Conservation (phyloP, 2,329 filamentous ascomycete species). For the Aspergillus tamarii region DNA sequence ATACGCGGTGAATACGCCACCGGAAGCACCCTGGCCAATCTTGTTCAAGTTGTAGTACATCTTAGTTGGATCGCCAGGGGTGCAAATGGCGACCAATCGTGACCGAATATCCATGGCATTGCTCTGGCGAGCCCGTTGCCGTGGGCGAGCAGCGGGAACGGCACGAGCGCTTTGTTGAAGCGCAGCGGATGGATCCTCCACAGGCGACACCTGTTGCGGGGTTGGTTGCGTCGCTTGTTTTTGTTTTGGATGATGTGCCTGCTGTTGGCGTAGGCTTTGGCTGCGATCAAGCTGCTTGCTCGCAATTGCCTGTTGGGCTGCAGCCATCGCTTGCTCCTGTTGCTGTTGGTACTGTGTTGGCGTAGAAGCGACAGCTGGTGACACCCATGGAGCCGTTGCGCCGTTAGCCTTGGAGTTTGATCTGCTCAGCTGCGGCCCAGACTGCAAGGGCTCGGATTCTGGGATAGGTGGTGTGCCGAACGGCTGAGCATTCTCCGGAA, state of each 20-base stretch:
- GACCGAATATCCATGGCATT: constrained; percentile 80
- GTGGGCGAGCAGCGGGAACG: constrained; percentile 66
- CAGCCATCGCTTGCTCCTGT: constrained; percentile 80
- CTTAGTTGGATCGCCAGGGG: constrained; percentile 82
- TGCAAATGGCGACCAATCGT: constrained; percentile 86
- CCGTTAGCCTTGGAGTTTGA: constrained; percentile 69
- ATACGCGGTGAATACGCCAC: constrained; percentile 91
- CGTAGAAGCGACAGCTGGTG: constrained; percentile 39
- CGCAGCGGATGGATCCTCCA: constrained; percentile 39
- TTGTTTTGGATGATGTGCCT: constrained; percentile 59
- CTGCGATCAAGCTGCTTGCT: constrained; percentile 70
- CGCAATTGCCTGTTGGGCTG: constrained; percentile 76
- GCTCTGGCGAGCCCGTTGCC: constrained; percentile 78
- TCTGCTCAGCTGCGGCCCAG: constrained; percentile 68
- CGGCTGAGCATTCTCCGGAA: constrained; percentile 30
- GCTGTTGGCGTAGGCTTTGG: constrained; percentile 70
- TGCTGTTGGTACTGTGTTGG: constrained; percentile 64
- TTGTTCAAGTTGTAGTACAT: constrained; percentile 88
- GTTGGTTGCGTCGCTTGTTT: constrained; percentile 28
- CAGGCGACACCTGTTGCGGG: constrained; percentile 41
- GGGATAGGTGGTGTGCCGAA: constrained; percentile 55
- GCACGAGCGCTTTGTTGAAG: constrained; percentile 44
- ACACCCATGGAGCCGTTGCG: constrained; percentile 52
- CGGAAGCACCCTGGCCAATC: constrained; percentile 96
- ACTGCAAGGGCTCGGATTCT: constrained; percentile 62